These are phyloP conservation scores for Allantophomopsis cytisporea DNA, from an alignment of 2,329 filamentous ascomycete species.

Conservation along the genomic window DNA sequence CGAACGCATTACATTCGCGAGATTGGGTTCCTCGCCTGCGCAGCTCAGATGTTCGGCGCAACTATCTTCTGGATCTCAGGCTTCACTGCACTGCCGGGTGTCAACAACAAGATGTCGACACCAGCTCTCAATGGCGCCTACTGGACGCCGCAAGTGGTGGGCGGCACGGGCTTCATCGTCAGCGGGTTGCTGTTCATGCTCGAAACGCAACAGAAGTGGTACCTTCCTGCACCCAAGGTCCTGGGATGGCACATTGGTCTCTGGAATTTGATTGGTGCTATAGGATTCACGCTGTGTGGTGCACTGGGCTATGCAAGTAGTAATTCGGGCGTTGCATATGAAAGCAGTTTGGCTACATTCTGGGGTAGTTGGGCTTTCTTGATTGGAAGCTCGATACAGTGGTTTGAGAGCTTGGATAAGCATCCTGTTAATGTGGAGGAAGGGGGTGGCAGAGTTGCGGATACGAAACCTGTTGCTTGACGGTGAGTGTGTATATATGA, in stretches of 20 bases:
- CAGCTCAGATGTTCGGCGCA: conserved; percentile 40
- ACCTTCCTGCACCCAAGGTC: conserved; percentile 35
- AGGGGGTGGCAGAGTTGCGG: conserved; percentile 4
- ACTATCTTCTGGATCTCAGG: conserved; percentile 52
- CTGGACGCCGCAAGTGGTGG: conserved; percentile 49
- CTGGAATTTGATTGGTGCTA: conserved; percentile 50
- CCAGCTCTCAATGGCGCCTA: conserved; percentile 38
- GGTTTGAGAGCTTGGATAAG: conserved; percentile 33
- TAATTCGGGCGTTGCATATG: conserved; percentile 26
- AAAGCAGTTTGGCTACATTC: conserved; percentile 33
- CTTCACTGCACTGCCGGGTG: conserved; percentile 43
- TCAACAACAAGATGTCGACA: conserved; percentile 32
- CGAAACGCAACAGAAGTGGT: conserved; percentile 53
- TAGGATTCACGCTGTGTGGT: conserved; percentile 51
- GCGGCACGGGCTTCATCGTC: conserved; percentile 46
- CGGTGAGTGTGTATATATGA: too few species aligned
- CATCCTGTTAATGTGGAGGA: conserved; percentile 25
- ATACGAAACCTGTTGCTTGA: too few species aligned
- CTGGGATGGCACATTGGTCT: conserved; percentile 55
- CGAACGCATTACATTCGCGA: conserved; percentile 45
- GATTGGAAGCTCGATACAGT: conserved; percentile 31
- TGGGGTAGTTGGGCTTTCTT: conserved; percentile 35
- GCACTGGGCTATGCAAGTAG: conserved; percentile 33
- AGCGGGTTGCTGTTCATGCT: conserved; percentile 47
- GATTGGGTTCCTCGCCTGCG: conserved; percentile 47